Evolutionary conservation across 2,329 filamentous ascomycete genomes (phyloP).

Genomic region (Davidsoniella virescens): DNA sequence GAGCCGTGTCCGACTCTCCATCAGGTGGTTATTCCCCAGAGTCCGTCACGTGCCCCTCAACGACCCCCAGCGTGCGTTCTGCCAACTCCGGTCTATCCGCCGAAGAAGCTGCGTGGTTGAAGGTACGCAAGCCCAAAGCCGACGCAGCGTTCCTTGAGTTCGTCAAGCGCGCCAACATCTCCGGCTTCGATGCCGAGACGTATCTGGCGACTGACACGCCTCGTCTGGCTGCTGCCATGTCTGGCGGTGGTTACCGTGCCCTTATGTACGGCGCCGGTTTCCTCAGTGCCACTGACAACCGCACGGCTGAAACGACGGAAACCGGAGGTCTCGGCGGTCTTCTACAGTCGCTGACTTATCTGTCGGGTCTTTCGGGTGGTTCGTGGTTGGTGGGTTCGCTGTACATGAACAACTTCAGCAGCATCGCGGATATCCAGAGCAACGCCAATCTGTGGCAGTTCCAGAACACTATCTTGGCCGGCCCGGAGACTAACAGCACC

Average conservation of each 20-base stretch:
- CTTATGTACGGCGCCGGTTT: constrained; percentile 70
- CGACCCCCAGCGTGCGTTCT: constrained; percentile 50
- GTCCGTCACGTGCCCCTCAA: constrained; percentile 49
- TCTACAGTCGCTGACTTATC: constrained; percentile 65
- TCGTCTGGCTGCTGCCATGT: constrained; percentile 58
- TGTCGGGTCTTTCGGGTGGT: constrained; percentile 67
- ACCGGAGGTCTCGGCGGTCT: constrained; percentile 62
- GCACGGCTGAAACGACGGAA: constrained; percentile 35
- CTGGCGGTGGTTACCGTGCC: constrained; percentile 77
- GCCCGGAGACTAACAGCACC: constrained; percentile 19
- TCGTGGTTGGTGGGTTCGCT: constrained; percentile 75
- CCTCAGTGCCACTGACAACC: constrained; percentile 60
- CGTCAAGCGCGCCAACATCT: constrained; percentile 54
- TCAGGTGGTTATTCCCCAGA: constrained; percentile 55
- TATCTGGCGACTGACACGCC: constrained; percentile 45
- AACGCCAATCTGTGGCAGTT: constrained; percentile 25
- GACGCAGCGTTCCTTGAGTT: constrained; percentile 60
- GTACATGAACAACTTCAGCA: constrained; percentile 70
- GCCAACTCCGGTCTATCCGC: constrained; percentile 43
- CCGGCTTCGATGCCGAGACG: constrained; percentile 55
- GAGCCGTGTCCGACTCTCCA: constrained; percentile 24
- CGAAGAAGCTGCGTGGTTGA: constrained; percentile 59
- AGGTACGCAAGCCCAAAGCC: constrained; percentile 54
- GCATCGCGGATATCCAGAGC: constrained; percentile 32
- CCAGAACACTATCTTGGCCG: constrained; percentile 26